Percentiles rank a stretch among this genome's conserved stretches.
Evolutionary conservation across 164 flowering plant genomes (phyloP).

Genomic region (Chimonanthus praecox): DNA sequence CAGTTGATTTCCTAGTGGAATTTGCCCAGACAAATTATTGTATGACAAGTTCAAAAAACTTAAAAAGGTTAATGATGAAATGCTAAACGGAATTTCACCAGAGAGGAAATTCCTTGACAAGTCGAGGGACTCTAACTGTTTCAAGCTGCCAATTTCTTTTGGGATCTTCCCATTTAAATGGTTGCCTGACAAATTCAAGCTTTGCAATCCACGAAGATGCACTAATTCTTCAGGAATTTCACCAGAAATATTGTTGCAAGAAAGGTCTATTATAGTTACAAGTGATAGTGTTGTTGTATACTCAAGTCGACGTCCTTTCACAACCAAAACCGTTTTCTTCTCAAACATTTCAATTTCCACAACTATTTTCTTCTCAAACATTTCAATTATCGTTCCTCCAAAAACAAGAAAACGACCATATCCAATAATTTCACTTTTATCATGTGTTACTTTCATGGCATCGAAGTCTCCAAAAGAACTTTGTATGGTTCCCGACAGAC

Average conservation of each 20-base stretch:
- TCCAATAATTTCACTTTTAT: rapidly evolving
- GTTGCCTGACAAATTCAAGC: conserved; percentile 2
- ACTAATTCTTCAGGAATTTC: conserved; percentile 1
- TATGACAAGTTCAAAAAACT: conserved; percentile 2
- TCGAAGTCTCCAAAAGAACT: not conserved
- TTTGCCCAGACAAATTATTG: conserved; percentile 4
- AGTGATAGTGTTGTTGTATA: not conserved
- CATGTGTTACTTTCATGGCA: not conserved
- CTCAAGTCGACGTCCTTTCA: not conserved
- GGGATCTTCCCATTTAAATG: not conserved
- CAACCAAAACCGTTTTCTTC: not conserved
- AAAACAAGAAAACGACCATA: not conserved
- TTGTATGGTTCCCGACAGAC: conserved; percentile 3
- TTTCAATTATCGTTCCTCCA: too few species aligned
- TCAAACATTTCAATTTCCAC: too few species aligned
- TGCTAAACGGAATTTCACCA: not conserved
- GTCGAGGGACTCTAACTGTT: not conserved
- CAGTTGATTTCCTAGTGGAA: not conserved
- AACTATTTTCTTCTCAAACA: too few species aligned
- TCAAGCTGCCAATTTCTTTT: not conserved
- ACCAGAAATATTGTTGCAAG: conserved; percentile 1
- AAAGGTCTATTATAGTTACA: conserved; percentile 1
- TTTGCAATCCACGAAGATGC: not conserved
- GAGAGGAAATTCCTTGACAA: conserved; percentile 2
- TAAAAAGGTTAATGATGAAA: not conserved